These are phyloP conservation scores for Corylus avellana DNA, from an alignment of 306 rosid species.

Conservation along the genomic window DNA sequence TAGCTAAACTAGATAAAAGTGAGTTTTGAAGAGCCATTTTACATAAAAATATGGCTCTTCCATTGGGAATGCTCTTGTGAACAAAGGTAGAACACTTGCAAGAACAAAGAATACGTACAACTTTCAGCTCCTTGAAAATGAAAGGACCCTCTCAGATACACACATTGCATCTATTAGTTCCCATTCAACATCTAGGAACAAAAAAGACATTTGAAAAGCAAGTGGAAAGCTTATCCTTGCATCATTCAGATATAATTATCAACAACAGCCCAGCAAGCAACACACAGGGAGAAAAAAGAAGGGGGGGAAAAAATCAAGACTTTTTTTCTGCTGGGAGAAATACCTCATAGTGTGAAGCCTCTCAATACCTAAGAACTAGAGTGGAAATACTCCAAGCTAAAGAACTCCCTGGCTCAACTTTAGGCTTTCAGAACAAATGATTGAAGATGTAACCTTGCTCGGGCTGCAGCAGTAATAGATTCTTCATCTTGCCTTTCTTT, in stretches of 20 bases:
- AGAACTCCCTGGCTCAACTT: conserved; percentile 27
- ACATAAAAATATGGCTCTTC: too few species aligned
- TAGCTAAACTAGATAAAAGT: too few species aligned
- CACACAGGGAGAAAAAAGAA: not conserved
- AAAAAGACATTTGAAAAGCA: not conserved
- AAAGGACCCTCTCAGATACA: too few species aligned
- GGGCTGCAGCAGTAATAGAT: conserved; percentile 72
- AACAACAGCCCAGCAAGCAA: not conserved
- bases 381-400: conserved; percentile 14
- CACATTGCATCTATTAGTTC: too few species aligned
- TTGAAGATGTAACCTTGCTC: conserved; percentile 68
- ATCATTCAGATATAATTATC: not conserved
- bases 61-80: too few species aligned
- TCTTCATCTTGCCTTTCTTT: conserved; percentile 83
- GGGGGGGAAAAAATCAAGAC: not conserved
- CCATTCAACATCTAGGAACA: too few species aligned
- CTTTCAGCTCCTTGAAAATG: too few species aligned
- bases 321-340: not conserved
- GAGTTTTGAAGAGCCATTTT: too few species aligned
- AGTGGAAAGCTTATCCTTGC: not conserved
- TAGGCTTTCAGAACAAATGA: conserved; percentile 53
- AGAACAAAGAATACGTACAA: too few species aligned
- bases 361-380: conserved; percentile 12
- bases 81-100: too few species aligned
- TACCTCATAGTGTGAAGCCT: not conserved